These are phyloP conservation scores for Fusarium solani-melongenae DNA, from an alignment of 2,329 filamentous ascomycete genomes.

Conservation along the genomic window DNA sequence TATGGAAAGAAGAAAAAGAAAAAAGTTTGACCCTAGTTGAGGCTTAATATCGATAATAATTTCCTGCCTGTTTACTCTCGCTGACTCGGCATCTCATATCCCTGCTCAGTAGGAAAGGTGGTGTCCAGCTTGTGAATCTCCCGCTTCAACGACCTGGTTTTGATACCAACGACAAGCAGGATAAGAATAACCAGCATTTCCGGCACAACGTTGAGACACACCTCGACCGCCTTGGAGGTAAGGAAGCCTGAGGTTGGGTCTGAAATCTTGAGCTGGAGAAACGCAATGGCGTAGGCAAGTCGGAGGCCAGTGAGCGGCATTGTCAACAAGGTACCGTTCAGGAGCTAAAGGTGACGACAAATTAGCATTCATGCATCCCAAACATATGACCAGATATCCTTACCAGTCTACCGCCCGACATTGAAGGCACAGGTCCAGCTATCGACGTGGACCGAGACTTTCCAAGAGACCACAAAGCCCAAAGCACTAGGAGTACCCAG, in stretches of 20 bases:
- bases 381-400: neutral
- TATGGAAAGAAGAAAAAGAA: neutral
- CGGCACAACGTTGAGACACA: conserved; percentile 6
- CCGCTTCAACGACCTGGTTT: conserved; percentile 5
- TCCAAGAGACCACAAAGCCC: conserved; percentile 8
- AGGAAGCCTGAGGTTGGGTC: conserved; percentile 11
- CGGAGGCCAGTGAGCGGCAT: neutral
- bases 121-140: conserved; percentile 7
- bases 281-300: conserved; percentile 7
- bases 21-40: neutral
- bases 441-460: neutral
- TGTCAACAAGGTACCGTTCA: neutral
- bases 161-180: conserved; percentile 3
- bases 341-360: neutral
- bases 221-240: conserved; percentile 1
- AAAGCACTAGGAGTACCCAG: conserved; percentile 3
- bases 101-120: neutral
- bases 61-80: neutral
- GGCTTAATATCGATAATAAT: too few species aligned
- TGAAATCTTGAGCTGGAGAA: conserved; percentile 9
- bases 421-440: neutral
- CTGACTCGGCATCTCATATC: neutral
- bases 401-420: conserved; percentile 6
- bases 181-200: conserved; percentile 7
- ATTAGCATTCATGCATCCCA: neutral